Base-by-base conservation (phyloP, 2,329 filamentous ascomycete species). In the Orbilia javanica region DNA sequence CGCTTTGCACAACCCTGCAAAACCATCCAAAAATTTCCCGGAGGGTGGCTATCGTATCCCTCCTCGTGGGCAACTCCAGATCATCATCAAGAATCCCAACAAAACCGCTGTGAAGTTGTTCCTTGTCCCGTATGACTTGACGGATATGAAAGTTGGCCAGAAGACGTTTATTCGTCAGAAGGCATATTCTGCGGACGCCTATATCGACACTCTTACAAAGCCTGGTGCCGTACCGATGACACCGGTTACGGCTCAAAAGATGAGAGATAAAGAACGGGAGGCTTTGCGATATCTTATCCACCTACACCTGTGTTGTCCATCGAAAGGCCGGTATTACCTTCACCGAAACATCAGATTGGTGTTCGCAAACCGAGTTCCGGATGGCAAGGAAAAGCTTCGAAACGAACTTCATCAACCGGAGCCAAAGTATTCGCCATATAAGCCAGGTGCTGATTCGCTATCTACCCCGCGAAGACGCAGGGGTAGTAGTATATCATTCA, bases 21-120 rank as follows among this genome's bases (percentile, higher is more conserved):
- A 86, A 31, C 87, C 87, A 27, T 88, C 89, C 0, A 90, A 88
- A 84, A 89, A 91, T 15, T 93, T 94, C 0, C 92, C 93, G 0
- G 93, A 94, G 6, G 95, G 96, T 39, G 93, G 92, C 82, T 99
- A 98, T 83, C 91, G 96, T 50, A 97, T 99, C 66, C 96, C 96
- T 0, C 91, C 96, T 82, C 92, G 94, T 83, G 96, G 96, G 0
- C 96, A 98, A 84, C 87, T 99, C 13, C 96, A 99, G 82, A 97
- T 99, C 80, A 91, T 99, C 79, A 93, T 99, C 83, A 98, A 98
- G 84, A 99, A 98, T 82, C 95, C 94, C 15, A 97, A 98, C 85
- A 98, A 98, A 83, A 98, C 96, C 2, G 96, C 96, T 0, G 95
- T 98, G 68, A 98, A 99, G 84, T 87, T 99, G 0, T 98, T 98